Base-by-base conservation (phyloP, 345 rosid species). In the Eucalyptus erythrocorys region DNA sequence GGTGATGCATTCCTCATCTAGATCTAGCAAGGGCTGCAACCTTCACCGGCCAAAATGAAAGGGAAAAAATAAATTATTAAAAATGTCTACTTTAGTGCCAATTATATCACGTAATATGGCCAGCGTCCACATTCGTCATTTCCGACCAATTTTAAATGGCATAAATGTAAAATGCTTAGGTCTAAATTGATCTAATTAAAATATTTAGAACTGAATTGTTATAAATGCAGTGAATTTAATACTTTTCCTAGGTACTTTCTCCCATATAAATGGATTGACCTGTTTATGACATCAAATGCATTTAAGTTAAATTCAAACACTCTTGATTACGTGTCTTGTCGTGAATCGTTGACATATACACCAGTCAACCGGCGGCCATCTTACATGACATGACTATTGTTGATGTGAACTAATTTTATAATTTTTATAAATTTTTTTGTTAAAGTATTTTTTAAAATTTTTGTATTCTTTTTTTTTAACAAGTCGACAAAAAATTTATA, bases 21-120 rank as follows among this genome's bases (percentile, higher is more conserved):
- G 0, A 21, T 51, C 2, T 3, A 24, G 61, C 30, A 10, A 24
- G 61, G 30, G 13, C 6, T 4, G 13, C 61, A 24, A 55, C 61
- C 1, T 21, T 55, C 13, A 55, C 61, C 12, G 10, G 30, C 30
- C 6, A 55, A 55, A 24, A 55, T 4, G 61, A 26, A 55, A 55
- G 6, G 6, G n/a, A n/a, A n/a, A 55, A 22, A 22, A 55, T 1
- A 55, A 55, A 24, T 4, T 53, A 53, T 53, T 55, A 55, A 24
- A 24, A 55, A 55, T 55, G 13, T 55, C 13, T 55, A 55, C 61
- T 22, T 55, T 0, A 24, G 0, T 1, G 1, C 5, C 5, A 22
- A 24, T 9, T 24, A 55, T 55, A 24, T 6, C 5, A 55, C 13
- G 0, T 24, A 55, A 55, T 22, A 55, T 22, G 27, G 6, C 13